Conservation (phyloP, 192 early-diverging fungal genomes). For the Linnemannia schmuckeri region DNA sequence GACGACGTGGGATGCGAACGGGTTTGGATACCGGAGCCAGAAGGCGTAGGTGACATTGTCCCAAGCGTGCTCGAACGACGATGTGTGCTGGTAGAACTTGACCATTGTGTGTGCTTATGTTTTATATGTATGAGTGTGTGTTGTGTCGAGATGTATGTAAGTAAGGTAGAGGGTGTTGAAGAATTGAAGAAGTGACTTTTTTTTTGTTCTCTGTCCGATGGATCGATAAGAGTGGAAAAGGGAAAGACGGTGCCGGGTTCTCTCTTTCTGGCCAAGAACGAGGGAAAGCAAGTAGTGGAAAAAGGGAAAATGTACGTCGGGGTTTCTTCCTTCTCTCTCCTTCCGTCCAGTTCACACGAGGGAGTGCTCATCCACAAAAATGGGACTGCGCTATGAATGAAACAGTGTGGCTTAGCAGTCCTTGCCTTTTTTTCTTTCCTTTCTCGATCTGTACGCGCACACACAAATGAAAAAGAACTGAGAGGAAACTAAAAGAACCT, state of each 20-base stretch:
- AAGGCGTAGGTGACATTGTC: constrained; percentile 89
- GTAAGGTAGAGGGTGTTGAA: background rate
- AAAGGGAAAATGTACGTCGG: background rate
- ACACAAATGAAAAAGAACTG: background rate
- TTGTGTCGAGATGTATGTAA: background rate
- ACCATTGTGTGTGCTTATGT: constrained; percentile 66
- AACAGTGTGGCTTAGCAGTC: background rate
- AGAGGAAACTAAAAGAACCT: background rate
- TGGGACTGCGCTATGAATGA: background rate
- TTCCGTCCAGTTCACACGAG: background rate
- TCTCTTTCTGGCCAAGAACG: background rate
- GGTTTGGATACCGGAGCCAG: constrained; percentile 97
- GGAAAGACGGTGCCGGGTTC: background rate
- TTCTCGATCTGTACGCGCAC: background rate
- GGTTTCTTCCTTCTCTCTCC: too few relatives aligned
- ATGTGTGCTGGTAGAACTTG: constrained; percentile 86
- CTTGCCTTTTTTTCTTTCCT: background rate
- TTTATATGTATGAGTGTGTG: constrained; percentile 47
- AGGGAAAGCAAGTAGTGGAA: background rate
- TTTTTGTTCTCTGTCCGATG: background rate
- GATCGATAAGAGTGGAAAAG: background rate
- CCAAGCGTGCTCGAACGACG: constrained; percentile 85
- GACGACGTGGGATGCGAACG: constrained; percentile 95
- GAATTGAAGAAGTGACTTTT: background rate
- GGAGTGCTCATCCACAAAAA: background rate